Percentiles rank a stretch among this genome's conserved stretches.
These are phyloP conservation scores for Corymbia calophylla DNA, from an alignment of 441 rosid species.

Conservation along the genomic window DNA sequence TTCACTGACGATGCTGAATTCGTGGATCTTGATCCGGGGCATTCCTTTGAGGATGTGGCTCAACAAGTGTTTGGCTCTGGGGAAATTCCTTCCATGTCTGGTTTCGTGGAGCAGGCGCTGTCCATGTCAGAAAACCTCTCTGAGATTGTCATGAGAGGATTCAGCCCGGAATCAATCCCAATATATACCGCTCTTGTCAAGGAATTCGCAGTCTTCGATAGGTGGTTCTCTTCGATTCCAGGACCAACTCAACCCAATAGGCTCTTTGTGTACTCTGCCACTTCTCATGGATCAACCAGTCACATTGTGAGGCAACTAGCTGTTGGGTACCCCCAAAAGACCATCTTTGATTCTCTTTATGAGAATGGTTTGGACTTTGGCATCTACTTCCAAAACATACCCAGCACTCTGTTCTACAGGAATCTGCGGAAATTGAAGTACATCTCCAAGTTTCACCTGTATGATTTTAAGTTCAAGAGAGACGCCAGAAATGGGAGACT, in stretches of 20 bases:
- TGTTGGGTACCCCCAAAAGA: conserved; percentile 79
- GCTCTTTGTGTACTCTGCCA: conserved; percentile 81
- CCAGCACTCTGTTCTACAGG: conserved; percentile 78
- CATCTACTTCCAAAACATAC: conserved; percentile 72
- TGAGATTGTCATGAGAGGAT: conserved; percentile 84
- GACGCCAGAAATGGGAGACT: conserved; percentile 73
- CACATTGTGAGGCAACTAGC: conserved; percentile 80
- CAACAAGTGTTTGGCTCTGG: conserved; percentile 76
- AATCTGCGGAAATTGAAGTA: conserved; percentile 80
- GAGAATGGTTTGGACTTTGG: conserved; percentile 65
- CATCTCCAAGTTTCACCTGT: conserved; percentile 58
- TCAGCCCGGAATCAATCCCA: conserved; percentile 67
- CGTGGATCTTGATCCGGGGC: conserved; percentile 99
- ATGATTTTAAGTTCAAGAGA: conserved; percentile 54
- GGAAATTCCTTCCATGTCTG: conserved; percentile 71
- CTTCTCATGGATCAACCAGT: conserved; percentile 91
- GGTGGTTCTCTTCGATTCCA: conserved; percentile 95
- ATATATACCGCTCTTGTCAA: conserved; percentile 52
- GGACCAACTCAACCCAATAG: conserved; percentile 98
- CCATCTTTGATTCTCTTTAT: conserved; percentile 81
- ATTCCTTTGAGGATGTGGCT: conserved; percentile 78
- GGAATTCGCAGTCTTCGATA: conserved; percentile 84
- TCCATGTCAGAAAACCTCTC: conserved; percentile 60
- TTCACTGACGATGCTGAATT: conserved; percentile 81
- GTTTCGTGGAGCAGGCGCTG: conserved; percentile 85